A percentile compares a stretch with the other conserved stretches of the same genome.
Evolutionary conservation across 768 basidiomycete genomes (phyloP).

Genomic region (Suillus subaureus): DNA sequence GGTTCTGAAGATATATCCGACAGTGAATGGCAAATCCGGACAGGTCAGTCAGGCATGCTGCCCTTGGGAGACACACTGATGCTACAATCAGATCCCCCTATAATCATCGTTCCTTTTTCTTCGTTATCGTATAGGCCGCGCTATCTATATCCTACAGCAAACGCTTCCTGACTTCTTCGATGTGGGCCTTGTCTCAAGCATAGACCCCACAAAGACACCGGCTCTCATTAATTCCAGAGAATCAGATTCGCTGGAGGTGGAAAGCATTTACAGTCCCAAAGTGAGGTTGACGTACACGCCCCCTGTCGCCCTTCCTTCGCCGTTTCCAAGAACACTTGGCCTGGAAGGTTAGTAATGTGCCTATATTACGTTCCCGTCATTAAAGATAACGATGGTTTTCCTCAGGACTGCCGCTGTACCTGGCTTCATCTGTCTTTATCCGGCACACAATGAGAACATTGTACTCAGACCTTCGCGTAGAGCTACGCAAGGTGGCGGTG

Average conservation of each 20-base stretch:
- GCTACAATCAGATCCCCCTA: slow-evolving; percentile 21
- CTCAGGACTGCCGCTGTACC: slow-evolving; percentile 70
- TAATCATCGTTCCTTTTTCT: slow-evolving; percentile 6
- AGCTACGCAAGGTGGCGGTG: slow-evolving; percentile 50
- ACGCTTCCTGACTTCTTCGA: slow-evolving; percentile 76
- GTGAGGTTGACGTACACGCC: slow-evolving; percentile 70
- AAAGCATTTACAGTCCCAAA: slow-evolving; percentile 63
- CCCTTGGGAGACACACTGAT: slow-evolving; percentile 30
- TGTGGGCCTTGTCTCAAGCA: slow-evolving; percentile 59
- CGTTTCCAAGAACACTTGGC: slow-evolving; percentile 68
- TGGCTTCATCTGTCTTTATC: slow-evolving; percentile 68
- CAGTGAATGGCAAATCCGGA: slow-evolving; percentile 77
- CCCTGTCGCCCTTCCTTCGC: slow-evolving; percentile 62
- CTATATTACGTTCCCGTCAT: neutral
- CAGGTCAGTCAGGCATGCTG: slow-evolving; percentile 46
- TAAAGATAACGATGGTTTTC: neutral
- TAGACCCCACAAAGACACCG: slow-evolving; percentile 50
- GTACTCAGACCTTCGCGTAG: slow-evolving; percentile 65
- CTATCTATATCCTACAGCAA: slow-evolving; percentile 64
- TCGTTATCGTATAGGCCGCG: slow-evolving; percentile 53
- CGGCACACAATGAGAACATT: slow-evolving; percentile 76
- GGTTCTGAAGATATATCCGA: slow-evolving; percentile 49
- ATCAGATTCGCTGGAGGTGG: slow-evolving; percentile 24
- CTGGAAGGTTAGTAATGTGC: slow-evolving; percentile 58
- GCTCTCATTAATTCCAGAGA: slow-evolving; percentile 20